Evolutionary conservation across 805 yeast genomes (phyloP).

Genomic region (Myxozyma lipomycoides): DNA sequence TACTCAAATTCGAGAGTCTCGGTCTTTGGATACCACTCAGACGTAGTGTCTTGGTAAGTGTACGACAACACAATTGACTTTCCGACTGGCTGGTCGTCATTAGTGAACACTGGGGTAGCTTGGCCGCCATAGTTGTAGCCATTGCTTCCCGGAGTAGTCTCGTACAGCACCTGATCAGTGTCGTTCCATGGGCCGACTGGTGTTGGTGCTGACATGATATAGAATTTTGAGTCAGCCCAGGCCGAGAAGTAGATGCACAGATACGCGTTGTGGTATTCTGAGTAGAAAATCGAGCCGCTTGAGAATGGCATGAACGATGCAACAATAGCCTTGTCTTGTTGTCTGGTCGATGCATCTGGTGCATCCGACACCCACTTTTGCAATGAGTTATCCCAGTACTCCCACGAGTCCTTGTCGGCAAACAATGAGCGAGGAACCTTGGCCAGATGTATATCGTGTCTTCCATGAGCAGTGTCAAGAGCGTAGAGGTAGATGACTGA

Average conservation of each 20-base stretch:
- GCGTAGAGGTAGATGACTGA: slow-evolving; percentile 19
- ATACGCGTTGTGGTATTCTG: slow-evolving; percentile 23
- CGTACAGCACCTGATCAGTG: slow-evolving; percentile 1
- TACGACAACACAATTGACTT: slow-evolving; percentile 16
- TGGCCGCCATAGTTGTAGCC: slow-evolving; percentile 27
- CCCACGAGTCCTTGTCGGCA: slow-evolving; percentile 17
- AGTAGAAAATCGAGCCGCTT: slow-evolving; percentile 19
- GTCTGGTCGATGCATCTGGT: slow-evolving; percentile 14
- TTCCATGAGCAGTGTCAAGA: slow-evolving; percentile 10
- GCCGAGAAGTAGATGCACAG: slow-evolving; percentile 18
- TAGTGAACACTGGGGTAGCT: slow-evolving; percentile 12
- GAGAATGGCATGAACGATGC: slow-evolving; percentile 19
- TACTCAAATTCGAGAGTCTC: slow-evolving; percentile 21
- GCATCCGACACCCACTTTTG: slow-evolving; percentile 8
- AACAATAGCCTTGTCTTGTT: slow-evolving; percentile 12
- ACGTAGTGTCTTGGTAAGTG: slow-evolving; percentile 16
- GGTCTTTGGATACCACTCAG: slow-evolving; percentile 19
- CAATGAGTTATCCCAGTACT: slow-evolving; percentile 12
- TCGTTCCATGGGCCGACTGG: slow-evolving; percentile 25
- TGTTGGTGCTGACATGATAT: slow-evolving; percentile 9
- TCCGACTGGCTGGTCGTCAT: slow-evolving; percentile 1
- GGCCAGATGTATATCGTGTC: slow-evolving; percentile 23
- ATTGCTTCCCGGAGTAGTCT: slow-evolving; percentile 12
- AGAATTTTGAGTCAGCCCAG: slow-evolving; percentile 21
- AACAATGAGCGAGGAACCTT: slow-evolving; percentile 3